Percentiles rank a stretch among this genome's conserved stretches.
Conservation (phyloP, 1,284 basidiomycete species). For the Moniliophthora roreri region DNA sequence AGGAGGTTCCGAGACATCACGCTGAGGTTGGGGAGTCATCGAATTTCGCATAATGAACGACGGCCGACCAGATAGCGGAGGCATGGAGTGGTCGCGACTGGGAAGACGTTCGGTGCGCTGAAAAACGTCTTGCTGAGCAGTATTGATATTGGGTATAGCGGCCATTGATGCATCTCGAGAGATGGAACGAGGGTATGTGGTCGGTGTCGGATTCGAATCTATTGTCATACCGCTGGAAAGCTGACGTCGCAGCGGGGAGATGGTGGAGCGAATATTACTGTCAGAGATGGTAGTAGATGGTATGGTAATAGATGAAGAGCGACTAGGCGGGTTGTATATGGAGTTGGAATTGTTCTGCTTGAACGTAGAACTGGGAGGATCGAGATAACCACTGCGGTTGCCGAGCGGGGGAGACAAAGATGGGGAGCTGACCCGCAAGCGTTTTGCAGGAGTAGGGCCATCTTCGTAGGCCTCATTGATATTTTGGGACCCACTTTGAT, state of each 20-base stretch:
- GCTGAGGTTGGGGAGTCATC: conserved; percentile 50
- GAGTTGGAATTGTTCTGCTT: conserved; percentile 26
- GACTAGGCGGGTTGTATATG: conserved; percentile 27
- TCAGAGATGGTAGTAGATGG: conserved; percentile 27
- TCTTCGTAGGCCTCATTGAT: conserved; percentile 25
- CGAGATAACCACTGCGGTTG: conserved; percentile 43
- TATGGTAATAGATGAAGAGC: conserved; percentile 36
- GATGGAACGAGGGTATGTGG: conserved; percentile 29
- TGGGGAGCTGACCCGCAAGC: conserved; percentile 56
- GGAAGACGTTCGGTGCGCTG: conserved; percentile 19
- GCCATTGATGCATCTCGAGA: conserved; percentile 40
- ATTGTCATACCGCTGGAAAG: conserved; percentile 60
- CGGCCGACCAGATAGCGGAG: conserved; percentile 41
- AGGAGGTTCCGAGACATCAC: conserved; percentile 71
- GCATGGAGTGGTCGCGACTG: conserved; percentile 30
- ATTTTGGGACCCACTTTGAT: conserved; percentile 29
- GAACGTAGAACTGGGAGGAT: conserved; percentile 51
- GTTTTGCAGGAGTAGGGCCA: conserved; percentile 39
- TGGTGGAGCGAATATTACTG: conserved; percentile 36
- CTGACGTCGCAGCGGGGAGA: conserved; percentile 34
- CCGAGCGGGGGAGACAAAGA: conserved; percentile 25
- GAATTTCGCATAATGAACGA: conserved; percentile 65
- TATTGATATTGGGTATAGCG: conserved; percentile 18
- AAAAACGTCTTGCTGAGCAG: conserved; percentile 24
- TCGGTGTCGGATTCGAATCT: conserved; percentile 45